Base-by-base conservation (phyloP, 352 stramenopile species). In the Halophytophthora batemanensis region DNA sequence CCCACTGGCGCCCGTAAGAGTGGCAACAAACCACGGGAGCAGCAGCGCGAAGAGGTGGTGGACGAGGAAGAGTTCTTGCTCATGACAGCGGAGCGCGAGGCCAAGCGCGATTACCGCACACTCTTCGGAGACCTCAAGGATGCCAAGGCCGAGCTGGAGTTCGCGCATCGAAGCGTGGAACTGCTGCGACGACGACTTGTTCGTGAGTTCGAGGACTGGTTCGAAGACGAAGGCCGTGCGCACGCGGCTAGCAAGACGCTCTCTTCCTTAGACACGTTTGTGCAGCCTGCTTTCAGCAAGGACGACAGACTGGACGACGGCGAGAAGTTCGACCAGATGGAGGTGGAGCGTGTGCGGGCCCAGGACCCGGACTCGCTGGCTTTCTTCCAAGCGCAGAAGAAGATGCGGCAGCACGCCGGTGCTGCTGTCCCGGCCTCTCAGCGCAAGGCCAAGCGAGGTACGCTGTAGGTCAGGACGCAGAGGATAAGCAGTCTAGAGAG, bases 61-160 rank as follows among this genome's bases (percentile, higher is more conserved):
- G 90, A 97, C 47, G 90, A 97, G 56, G 91, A 97, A 63, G 91
- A 98, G 54, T 97, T 96, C 45, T 60, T 91, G 11, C 51, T 96
- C 13, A 91, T 95, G 79, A 89, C 77, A 18, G 55, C 77, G 8
- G 85, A 94, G 47, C 78, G 83, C 17, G 82, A 94, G 42, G 82
- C 82, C 4, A 96, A 97, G 56, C 82, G 86, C 10, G 83, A 88
- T 43, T 93, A 95, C 49, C 70, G 77, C 4, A 79, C 74, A 18
- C 65, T 90, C n/a, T 93, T 90, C 45, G 82, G 93, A 49, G 78
- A 88, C 34, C 71, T 93, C 21, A 93, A 92, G 52, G 80, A 93
- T n/a, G 80, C 72, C 8, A 85, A 79, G 31, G 53, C 64, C 2
- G 82, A 91, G 59, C 71, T 88, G 36, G 76, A 83, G 36, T 86